Evolutionary conservation across 208 protist genomes (phyloP), one percentile per base, ranked within the genome.

Genomic region (Phytomonas sp.): DNA sequence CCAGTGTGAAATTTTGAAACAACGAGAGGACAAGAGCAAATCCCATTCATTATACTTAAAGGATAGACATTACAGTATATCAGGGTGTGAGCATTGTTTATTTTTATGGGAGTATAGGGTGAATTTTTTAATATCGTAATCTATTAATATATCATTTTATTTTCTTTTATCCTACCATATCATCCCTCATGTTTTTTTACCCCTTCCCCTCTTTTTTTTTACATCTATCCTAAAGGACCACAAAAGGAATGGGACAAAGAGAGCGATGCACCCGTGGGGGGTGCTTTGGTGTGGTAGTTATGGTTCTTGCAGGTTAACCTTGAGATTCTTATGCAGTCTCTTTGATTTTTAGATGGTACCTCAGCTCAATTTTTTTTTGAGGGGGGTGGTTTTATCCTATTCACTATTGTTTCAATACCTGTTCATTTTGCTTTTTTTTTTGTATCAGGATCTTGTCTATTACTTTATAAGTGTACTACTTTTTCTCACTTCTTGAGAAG

Each of bases 181-280:
- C 71, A 75, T 73, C 62, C 33, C 62, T 70, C 11, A 31, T 75
- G 12, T 67, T 74, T 75, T 11, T 68, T n/a, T 12, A 66, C 23
- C 23, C 12, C 14, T 16, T 34, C 63, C 29, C 2, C 4, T 66
- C 26, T 71, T 23, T 69, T 71, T 71, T 66, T n/a, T 12, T 40
- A 19, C 16, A 36, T 52, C 19, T 37, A 49, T 19, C 19, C 4
- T 37, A 45, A 65, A 65, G 61, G 61, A 26, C 59, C 36, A 65
- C 23, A 26, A 26, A 45, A 26, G 19, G 19, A 45, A 45, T 26
- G 4, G 19, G 7, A 65, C 26, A 65, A 23, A 6, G 45, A 23
- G 19, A 23, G 45, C 2, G 45, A 49, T 49, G 40, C 16, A 56
- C 16, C 23, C 5, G 45, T 26, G 6, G 19, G 45, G 45, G 45